These are phyloP conservation scores for Hydrangea macrophylla DNA, from an alignment of 148 eudicot species.

Conservation along the genomic window DNA sequence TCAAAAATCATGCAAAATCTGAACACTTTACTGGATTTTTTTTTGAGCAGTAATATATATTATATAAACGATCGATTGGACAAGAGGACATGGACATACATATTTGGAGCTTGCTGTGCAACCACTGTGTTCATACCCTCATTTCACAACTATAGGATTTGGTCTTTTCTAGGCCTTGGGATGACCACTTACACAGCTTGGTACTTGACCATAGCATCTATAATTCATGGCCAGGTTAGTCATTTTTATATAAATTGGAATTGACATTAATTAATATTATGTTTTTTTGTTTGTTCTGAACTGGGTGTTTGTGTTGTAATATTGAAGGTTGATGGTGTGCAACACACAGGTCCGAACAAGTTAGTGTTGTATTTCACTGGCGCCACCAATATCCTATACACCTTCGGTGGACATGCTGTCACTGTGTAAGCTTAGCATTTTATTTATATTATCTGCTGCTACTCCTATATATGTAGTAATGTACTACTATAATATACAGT, in stretches of 20 bases:
- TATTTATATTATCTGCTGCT: not conserved
- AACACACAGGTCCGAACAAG: conserved; percentile 65
- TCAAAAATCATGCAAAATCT: too few relatives aligned
- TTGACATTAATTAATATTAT: too few relatives aligned
- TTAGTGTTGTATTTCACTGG: conserved; percentile 85
- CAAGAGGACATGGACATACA: conserved; percentile 97
- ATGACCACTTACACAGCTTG: conserved; percentile 99
- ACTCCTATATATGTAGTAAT: not conserved
- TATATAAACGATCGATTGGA: conserved; percentile 87
- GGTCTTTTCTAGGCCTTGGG: conserved; percentile 93
- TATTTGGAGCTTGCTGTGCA: conserved; percentile 98
- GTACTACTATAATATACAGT: too few relatives aligned
- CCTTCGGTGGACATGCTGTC: conserved; percentile 96
- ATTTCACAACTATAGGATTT: conserved; percentile 90
- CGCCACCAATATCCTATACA: conserved; percentile 83
- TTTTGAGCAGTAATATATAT: conserved; percentile 82
- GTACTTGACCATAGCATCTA: conserved; percentile 79
- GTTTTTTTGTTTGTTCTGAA: not conserved
- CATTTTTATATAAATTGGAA: not conserved
- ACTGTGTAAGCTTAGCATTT: conserved; percentile 63
- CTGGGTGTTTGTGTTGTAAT: not conserved
- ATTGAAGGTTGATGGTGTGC: conserved; percentile 55
- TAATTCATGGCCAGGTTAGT: conserved; percentile 74
- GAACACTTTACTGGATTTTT: too few relatives aligned
- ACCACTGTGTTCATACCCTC: conserved; percentile 80